Base-by-base conservation (phyloP, 495 filamentous ascomycete species). In the Penicillium goetzii region DNA sequence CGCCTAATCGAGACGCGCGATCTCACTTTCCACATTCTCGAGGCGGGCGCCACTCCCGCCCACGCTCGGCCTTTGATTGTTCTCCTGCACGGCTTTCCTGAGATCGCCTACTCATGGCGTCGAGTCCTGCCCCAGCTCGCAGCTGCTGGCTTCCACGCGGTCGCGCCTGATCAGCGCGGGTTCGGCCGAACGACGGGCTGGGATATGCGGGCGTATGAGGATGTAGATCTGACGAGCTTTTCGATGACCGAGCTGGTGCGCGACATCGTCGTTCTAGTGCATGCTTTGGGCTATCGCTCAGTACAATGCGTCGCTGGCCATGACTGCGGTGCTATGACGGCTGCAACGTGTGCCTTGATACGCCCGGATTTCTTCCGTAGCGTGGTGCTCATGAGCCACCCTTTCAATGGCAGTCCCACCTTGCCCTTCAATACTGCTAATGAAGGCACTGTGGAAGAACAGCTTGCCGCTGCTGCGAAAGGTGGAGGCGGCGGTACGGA, bases 41-140 rank as follows among this genome's bases (percentile, higher is more conserved):
- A 84, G 67, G 77, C 86, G 19, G 86, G 85, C 28, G 50, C 55
- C 32, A 63, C 69, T 52, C 67, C 63, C 30, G 51, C 43, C 26
- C 72, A 74, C 33, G 74, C 74, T 15, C 82, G 77, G 19, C 87
- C 86, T 0, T 80, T 90, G 50, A 73, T 91, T 33, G 72, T 90
- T 21, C 84, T 88, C 62, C 79, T 85, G 57, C 88, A 89, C 70
- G 88, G 88, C 23, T 90, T 83, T 64, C 87, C 88, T 9, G 88
- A 90, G 66, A 79, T 90, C 21, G 86, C 88, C 50, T 90, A 82
- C 72, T 89, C 88, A 34, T 90, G 88, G 88, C 85, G 88, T 58
- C 84, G 86, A 49, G 72, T 89, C 14, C 78, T 90, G 60, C 82
- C 84, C 19, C 55, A 72, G 3, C 72, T 91, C 25, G 84, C 88